A percentile compares a stretch with the other conserved stretches of the same genome.
Evolutionary conservation across 1,284 basidiomycete species (phyloP).

Genomic region (Sphagnurus paluster): DNA sequence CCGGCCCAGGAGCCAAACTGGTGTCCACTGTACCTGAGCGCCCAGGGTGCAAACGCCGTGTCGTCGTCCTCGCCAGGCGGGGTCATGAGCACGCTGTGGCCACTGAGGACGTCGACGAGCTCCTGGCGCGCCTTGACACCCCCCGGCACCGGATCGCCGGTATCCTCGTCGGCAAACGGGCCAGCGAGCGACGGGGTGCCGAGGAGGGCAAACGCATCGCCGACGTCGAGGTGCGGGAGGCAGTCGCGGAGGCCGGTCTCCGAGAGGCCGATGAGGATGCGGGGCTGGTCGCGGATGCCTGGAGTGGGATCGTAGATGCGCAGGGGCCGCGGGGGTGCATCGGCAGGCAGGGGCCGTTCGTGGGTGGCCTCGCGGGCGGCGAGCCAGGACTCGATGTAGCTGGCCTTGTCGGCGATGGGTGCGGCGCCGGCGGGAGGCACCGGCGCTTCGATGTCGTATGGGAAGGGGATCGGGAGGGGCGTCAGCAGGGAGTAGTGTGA

Average conservation of each 20-base stretch:
- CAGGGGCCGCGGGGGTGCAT: slow-evolving; percentile 27
- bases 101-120: slow-evolving; percentile 80
- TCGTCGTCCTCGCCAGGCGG: slow-evolving; percentile 33
- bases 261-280: slow-evolving; percentile 72
- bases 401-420: slow-evolving; percentile 51
- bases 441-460: slow-evolving; percentile 73
- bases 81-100: slow-evolving; percentile 72
- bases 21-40: slow-evolving; percentile 85
- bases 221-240: slow-evolving; percentile 85
- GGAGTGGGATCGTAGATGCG: slow-evolving; percentile 51
- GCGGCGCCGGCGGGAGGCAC: slow-evolving; percentile 45
- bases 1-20: slow-evolving; percentile 95
- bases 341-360: slow-evolving; percentile 24
- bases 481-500: slow-evolving; percentile 83
- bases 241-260: slow-evolving; percentile 70
- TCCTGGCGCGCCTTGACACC: slow-evolving; percentile 57
- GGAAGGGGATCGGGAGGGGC: slow-evolving; percentile 85
- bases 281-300: slow-evolving; percentile 57
- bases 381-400: slow-evolving; percentile 75
- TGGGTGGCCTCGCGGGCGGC: slow-evolving; percentile 58
- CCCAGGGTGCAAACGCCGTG: slow-evolving; percentile 80
- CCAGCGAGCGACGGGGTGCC: slow-evolving; percentile 53
- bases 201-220: slow-evolving; percentile 72
- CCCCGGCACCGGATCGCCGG: slow-evolving; percentile 27
- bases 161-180: slow-evolving; percentile 31